Conservation (phyloP, 2,329 filamentous ascomycete genomes). For the Elsinoe ampelina region DNA sequence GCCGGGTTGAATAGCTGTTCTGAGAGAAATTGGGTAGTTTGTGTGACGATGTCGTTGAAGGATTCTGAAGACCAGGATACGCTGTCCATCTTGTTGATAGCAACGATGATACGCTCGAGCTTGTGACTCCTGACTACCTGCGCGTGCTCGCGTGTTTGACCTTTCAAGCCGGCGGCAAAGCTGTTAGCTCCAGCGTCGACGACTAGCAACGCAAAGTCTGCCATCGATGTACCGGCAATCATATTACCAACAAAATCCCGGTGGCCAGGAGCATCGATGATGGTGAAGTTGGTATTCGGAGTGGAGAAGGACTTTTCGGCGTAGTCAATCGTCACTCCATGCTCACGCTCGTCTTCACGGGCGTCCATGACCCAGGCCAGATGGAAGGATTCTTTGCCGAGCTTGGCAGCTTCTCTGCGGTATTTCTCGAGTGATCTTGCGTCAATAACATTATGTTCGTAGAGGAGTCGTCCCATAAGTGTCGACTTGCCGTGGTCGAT, state of each 20-base stretch:
- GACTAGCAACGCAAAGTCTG: slow-evolving; percentile 89
- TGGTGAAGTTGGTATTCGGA: slow-evolving; percentile 76
- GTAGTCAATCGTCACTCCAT: slow-evolving; percentile 94
- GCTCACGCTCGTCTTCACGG: slow-evolving; percentile 74
- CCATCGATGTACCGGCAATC: slow-evolving; percentile 93
- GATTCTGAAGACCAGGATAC: slow-evolving; percentile 72
- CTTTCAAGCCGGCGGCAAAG: slow-evolving; percentile 86
- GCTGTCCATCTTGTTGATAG: slow-evolving; percentile 90
- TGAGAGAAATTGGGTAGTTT: slow-evolving; percentile 72
- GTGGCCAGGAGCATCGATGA: slow-evolving; percentile 90
- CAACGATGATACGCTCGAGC: slow-evolving; percentile 77
- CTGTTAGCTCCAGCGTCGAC: slow-evolving; percentile 85
- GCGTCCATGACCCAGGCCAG: slow-evolving; percentile 96
- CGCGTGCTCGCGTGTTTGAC: slow-evolving; percentile 90
- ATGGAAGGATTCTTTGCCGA: slow-evolving; percentile 92
- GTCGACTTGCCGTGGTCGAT: slow-evolving; percentile 98
- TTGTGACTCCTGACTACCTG: slow-evolving; percentile 84
- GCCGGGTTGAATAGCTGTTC: slow-evolving; percentile 73
- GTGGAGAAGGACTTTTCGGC: slow-evolving; percentile 93
- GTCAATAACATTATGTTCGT: slow-evolving; percentile 81
- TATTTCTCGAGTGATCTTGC: slow-evolving; percentile 83
- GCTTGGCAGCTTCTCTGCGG: slow-evolving; percentile 75
- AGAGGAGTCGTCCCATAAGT: slow-evolving; percentile 86
- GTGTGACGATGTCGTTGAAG: slow-evolving; percentile 76
- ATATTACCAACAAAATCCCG: slow-evolving; percentile 97